Evolutionary conservation across 768 basidiomycete species (phyloP).

Genomic region (Asterophora lycoperdoides): DNA sequence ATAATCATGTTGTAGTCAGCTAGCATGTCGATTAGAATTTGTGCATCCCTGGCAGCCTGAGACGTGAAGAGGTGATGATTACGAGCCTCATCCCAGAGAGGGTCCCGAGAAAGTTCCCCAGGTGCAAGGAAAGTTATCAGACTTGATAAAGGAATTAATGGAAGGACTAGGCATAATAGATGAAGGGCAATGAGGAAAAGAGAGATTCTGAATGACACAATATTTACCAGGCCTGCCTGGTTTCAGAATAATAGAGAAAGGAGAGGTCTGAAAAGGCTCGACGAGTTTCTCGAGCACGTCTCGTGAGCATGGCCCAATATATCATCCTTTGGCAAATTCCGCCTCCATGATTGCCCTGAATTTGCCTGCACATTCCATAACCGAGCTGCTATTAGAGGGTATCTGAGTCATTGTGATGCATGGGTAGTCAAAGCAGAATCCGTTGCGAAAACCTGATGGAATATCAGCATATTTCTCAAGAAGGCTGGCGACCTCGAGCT

Average conservation of each 20-base stretch:
- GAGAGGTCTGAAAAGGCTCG: conserved; percentile 27
- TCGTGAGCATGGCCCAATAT: conserved; percentile 16
- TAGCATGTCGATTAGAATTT: conserved; percentile 19
- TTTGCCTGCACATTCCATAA: not conserved
- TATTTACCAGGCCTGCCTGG: conserved; percentile 16
- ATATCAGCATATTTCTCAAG: conserved; percentile 1
- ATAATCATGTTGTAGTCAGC: conserved; percentile 21
- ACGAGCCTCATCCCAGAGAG: conserved; percentile 30
- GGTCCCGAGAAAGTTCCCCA: too few relatives aligned
- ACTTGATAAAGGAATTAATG: too few relatives aligned
- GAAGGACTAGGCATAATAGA: too few relatives aligned
- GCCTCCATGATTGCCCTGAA: conserved; percentile 7
- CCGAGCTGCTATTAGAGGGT: conserved; percentile 18
- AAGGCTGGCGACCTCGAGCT: not conserved
- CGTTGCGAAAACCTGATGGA: conserved; percentile 5
- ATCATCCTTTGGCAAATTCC: conserved; percentile 9
- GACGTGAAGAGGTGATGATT: conserved; percentile 32
- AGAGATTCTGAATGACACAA: conserved; percentile 25
- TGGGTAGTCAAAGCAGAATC: conserved; percentile 19
- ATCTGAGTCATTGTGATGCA: conserved; percentile 8
- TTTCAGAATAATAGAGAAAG: too few relatives aligned
- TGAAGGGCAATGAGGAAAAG: conserved; percentile 10
- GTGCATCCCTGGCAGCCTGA: not conserved
- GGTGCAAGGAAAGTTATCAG: too few relatives aligned
- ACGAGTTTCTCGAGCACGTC: conserved; percentile 15